Conservation (phyloP, 495 filamentous ascomycete genomes). For the Aspergillus leporis region DNA sequence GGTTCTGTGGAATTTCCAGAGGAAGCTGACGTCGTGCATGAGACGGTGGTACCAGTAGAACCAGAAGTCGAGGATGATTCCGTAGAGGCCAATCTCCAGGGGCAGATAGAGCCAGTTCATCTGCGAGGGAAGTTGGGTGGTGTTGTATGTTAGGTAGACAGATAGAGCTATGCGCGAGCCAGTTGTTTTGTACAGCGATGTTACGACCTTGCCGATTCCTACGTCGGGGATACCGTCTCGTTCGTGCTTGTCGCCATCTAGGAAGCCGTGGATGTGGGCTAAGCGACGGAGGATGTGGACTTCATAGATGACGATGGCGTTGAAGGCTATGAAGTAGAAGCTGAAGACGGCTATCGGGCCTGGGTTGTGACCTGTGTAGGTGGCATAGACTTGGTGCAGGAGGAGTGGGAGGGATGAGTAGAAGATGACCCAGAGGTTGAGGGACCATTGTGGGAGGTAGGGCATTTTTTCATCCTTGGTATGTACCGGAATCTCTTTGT, state of each 20-base stretch:
- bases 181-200: slow-evolving; percentile 26
- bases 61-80: slow-evolving; percentile 47
- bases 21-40: slow-evolving; percentile 42
- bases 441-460: slow-evolving; percentile 39
- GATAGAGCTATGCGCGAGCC: slow-evolving; percentile 23
- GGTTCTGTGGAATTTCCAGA: slow-evolving; percentile 46
- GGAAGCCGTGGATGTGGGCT: slow-evolving; percentile 26
- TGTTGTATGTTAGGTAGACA: slow-evolving; percentile 25
- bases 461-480: slow-evolving; percentile 40
- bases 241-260: slow-evolving; percentile 30
- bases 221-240: slow-evolving; percentile 32
- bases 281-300: slow-evolving; percentile 26
- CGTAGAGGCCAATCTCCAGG: slow-evolving; percentile 41
- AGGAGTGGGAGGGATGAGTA: slow-evolving; percentile 37
- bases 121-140: slow-evolving; percentile 14
- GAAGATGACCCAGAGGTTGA: slow-evolving; percentile 41
- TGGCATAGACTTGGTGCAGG: slow-evolving; percentile 36
- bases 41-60: slow-evolving; percentile 47
- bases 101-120: slow-evolving; percentile 37
- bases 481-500: slow-evolving; percentile 39
- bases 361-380: slow-evolving; percentile 30
- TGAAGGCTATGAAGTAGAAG: slow-evolving; percentile 36
- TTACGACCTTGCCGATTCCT: slow-evolving; percentile 22
- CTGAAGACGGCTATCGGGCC: slow-evolving; percentile 36
- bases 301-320: slow-evolving; percentile 38